A percentile compares a stretch with the other conserved stretches of the same genome.
Evolutionary conservation across 2,329 filamentous ascomycete species (phyloP).

Genomic region (Fusarium odoratissimum): DNA sequence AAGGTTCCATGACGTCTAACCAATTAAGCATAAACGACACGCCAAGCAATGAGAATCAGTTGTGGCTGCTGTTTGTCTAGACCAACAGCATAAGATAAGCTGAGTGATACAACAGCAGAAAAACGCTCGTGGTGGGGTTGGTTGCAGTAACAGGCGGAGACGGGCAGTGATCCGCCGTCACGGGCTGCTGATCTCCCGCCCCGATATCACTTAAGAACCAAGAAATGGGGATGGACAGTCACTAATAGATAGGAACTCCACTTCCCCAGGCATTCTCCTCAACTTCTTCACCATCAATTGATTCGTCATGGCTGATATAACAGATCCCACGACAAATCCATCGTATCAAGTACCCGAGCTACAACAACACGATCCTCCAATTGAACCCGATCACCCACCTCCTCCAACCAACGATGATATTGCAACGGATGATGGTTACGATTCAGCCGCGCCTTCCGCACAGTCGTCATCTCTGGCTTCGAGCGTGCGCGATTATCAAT

Average conservation of each 20-base stretch:
- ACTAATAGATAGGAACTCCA: neutral
- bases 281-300: neutral
- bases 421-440: slow-evolving; percentile 33
- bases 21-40: neutral
- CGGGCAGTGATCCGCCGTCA: neutral
- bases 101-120: neutral
- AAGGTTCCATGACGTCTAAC: slow-evolving; percentile 21
- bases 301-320: neutral
- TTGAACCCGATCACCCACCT: slow-evolving; percentile 7
- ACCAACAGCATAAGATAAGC: slow-evolving; percentile 1
- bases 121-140: neutral
- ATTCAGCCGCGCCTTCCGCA: slow-evolving; percentile 8
- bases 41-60: neutral
- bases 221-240: neutral
- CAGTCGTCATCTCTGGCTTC: slow-evolving; percentile 39
- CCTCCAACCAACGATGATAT: slow-evolving; percentile 2
- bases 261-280: neutral
- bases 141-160: neutral
- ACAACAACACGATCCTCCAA: slow-evolving; percentile 22
- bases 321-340: neutral
- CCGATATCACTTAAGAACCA: neutral
- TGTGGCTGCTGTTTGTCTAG: neutral
- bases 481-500: slow-evolving; percentile 54
- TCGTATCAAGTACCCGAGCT: neutral
- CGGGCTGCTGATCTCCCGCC: slow-evolving; percentile 2